These are phyloP conservation scores for Drechslerella stenobrocha DNA, from an alignment of 2,329 filamentous ascomycete species.

Conservation along the genomic window DNA sequence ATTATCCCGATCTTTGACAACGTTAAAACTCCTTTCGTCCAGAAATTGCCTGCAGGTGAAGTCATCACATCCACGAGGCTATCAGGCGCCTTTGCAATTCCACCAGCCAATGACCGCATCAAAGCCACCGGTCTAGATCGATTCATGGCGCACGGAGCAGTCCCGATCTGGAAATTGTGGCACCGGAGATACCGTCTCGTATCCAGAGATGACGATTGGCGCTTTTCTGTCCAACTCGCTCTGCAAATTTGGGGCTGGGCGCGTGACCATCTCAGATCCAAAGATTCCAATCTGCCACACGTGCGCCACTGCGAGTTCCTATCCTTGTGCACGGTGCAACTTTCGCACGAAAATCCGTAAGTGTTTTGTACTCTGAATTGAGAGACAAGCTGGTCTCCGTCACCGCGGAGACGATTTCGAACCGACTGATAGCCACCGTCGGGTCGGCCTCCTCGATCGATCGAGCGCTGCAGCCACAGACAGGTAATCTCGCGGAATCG, in stretches of 20 bases:
- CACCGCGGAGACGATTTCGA: neutral
- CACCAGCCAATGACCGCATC: neutral
- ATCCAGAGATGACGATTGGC: no score
- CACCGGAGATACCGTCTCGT: slow-evolving; percentile 1
- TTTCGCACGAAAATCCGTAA: no score
- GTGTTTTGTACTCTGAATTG: neutral
- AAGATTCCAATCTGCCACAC: no score
- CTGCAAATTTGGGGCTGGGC: no score
- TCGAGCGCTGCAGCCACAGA: slow-evolving; percentile 32
- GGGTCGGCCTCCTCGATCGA: slow-evolving; percentile 10
- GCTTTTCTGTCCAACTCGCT: neutral
- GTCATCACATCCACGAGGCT: no score
- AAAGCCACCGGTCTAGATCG: slow-evolving; percentile 2
- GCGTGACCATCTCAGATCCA: no score
- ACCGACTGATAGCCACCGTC: slow-evolving; percentile 5
- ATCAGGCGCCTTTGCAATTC: neutral
- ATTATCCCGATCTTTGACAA: neutral
- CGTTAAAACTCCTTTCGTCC: neutral
- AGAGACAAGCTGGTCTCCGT: neutral
- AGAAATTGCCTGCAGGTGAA: neutral
- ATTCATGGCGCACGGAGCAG: neutral
- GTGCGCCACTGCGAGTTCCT: no score
- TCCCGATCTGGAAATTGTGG: neutral
- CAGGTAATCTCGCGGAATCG: slow-evolving; percentile 31
- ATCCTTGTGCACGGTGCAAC: no score